Conservation (phyloP, 73 alveolate genomes). For the Stentor coeruleus region DNA sequence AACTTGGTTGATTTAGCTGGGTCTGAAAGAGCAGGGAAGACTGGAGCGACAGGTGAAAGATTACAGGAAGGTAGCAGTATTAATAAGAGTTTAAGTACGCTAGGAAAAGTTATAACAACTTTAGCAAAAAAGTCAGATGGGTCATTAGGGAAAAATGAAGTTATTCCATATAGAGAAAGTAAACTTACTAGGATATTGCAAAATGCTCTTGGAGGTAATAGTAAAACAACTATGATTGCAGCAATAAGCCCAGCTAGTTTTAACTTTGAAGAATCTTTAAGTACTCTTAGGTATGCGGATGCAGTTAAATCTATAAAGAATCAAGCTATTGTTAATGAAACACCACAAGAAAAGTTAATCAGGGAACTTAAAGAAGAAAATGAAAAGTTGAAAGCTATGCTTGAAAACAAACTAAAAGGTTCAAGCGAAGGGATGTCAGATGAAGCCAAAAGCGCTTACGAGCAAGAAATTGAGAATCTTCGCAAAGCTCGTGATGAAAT, state of each 20-base stretch:
- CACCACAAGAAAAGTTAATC: slow-evolving; percentile 76
- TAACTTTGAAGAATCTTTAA: slow-evolving; percentile 97
- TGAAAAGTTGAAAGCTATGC: slow-evolving; percentile 74
- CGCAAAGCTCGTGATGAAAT: slow-evolving; percentile 42
- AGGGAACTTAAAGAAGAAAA: slow-evolving; percentile 73
- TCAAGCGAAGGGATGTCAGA: slow-evolving; percentile 59
- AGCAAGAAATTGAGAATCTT: slow-evolving; percentile 58
- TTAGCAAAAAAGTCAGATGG: slow-evolving; percentile 92
- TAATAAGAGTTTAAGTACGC: slow-evolving; percentile 87
- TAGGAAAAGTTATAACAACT: slow-evolving; percentile 88
- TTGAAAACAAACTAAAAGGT: slow-evolving; percentile 44
- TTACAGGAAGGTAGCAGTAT: slow-evolving; percentile 99
- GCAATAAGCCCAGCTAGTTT: slow-evolving; percentile 98
- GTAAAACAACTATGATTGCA: slow-evolving; percentile 98
- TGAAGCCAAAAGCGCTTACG: slow-evolving; percentile 61
- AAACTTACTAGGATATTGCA: slow-evolving; percentile 96
- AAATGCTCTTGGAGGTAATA: slow-evolving; percentile 98
- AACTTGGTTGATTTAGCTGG: slow-evolving; percentile 99
- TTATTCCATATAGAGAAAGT: slow-evolving; percentile 98
- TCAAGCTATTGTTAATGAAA: slow-evolving; percentile 86
- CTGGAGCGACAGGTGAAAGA: slow-evolving; percentile 99
- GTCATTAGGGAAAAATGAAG: slow-evolving; percentile 61
- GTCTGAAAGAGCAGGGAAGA: slow-evolving; percentile 96
- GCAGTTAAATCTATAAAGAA: slow-evolving; percentile 91
- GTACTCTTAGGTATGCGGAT: slow-evolving; percentile 98